A percentile compares a stretch with the other conserved stretches of the same genome.
Conservation (phyloP, 192 early-diverging fungal species). For the Thamnidium elegans region DNA sequence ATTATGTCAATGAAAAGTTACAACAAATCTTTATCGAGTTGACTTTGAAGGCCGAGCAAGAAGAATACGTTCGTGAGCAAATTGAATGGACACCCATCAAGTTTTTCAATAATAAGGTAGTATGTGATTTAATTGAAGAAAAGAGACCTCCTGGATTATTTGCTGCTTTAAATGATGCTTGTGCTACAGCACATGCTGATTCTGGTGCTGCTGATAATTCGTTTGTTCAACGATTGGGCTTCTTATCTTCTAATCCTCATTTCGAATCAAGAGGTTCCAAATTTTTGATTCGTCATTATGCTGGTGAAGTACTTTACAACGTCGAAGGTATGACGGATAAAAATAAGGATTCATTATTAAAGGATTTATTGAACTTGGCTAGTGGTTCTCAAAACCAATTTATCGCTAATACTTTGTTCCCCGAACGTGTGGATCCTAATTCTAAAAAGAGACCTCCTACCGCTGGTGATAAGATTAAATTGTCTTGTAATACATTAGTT, state of each 20-base stretch:
- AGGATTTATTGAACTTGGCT: conserved; percentile 88
- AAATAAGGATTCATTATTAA: conserved; percentile 95
- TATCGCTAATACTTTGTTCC: conserved; percentile 74
- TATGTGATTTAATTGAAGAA: conserved; percentile 97
- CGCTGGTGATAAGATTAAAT: conserved; percentile 94
- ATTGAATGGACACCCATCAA: conserved; percentile 99
- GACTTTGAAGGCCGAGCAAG: conserved; percentile 97
- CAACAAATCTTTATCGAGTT: conserved; percentile 99
- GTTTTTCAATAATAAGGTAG: conserved; percentile 99
- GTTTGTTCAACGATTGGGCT: conserved; percentile 64
- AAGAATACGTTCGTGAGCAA: conserved; percentile 94
- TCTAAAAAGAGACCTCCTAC: conserved; percentile 97
- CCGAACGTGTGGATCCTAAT: conserved; percentile 83
- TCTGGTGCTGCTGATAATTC: conserved; percentile 74
- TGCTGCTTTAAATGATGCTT: conserved; percentile 95
- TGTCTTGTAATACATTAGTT: conserved; percentile 80
- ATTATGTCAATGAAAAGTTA: conserved; percentile 96
- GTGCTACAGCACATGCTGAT: conserved; percentile 95
- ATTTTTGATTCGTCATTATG: conserved; percentile 93
- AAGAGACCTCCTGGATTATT: conserved; percentile 93
- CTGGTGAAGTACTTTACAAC: conserved; percentile 92
- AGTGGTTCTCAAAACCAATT: conserved; percentile 77
- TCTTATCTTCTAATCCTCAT: conserved; percentile 68
- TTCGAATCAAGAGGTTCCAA: conserved; percentile 68
- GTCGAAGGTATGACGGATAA: conserved; percentile 94